Evolutionary conservation across 306 rosid genomes (phyloP).

Genomic region (Bauhinia variegata): DNA sequence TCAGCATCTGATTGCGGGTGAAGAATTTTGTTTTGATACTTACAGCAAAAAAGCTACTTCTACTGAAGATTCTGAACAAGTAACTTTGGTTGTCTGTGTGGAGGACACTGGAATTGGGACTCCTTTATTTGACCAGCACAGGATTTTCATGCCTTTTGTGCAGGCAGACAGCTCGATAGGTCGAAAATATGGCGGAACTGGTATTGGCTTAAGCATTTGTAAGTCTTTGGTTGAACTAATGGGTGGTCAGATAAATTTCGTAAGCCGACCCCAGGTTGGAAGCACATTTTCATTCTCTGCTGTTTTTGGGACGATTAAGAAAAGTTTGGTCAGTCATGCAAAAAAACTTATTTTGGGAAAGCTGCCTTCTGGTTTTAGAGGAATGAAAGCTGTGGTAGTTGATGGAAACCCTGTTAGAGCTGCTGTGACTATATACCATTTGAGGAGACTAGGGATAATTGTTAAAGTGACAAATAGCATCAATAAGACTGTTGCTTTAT

Average conservation of each 20-base stretch:
- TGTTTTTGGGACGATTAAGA: conserved; percentile 62
- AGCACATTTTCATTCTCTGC: conserved; percentile 94
- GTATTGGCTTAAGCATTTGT: conserved; percentile 96
- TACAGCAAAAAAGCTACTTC: conserved; percentile 39
- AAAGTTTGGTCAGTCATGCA: conserved; percentile 47
- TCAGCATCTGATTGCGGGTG: conserved; percentile 66
- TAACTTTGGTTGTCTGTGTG: conserved; percentile 79
- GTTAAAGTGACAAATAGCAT: conserved; percentile 67
- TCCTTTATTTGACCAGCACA: conserved; percentile 80
- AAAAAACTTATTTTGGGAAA: conserved; percentile 76
- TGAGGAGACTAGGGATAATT: conserved; percentile 86
- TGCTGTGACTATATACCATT: conserved; percentile 85
- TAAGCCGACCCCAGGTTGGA: conserved; percentile 79
- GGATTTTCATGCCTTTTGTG: conserved; percentile 92
- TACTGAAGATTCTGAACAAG: conserved; percentile 58
- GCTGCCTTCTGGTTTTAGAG: conserved; percentile 77
- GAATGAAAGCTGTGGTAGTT: conserved; percentile 79
- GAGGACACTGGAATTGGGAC: conserved; percentile 98
- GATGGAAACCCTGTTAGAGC: conserved; percentile 96
- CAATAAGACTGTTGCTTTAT: conserved; percentile 59
- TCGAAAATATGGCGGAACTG: conserved; percentile 94
- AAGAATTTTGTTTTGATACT: conserved; percentile 58
- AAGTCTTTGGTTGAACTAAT: conserved; percentile 93
- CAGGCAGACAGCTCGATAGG: conserved; percentile 99
- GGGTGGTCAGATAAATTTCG: conserved; percentile 87